Evolutionary conservation across 169 alveolate genomes (phyloP), one percentile per base, ranked within the genome.

Genomic region (Plasmodium inui): DNA sequence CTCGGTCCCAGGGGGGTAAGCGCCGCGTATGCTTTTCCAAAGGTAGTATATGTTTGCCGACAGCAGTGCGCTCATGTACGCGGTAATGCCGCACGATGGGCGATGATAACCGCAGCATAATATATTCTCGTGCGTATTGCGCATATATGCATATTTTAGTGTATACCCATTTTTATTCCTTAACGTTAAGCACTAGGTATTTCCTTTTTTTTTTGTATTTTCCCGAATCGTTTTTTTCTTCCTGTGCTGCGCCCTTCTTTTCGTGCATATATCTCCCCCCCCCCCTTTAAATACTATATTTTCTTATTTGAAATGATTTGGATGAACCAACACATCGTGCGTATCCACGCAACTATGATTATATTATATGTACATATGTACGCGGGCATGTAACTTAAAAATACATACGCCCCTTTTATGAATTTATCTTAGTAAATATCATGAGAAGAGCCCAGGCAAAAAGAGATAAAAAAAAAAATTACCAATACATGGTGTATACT

Each of bases 241-340:
- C 37, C n/a, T 10, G 22, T n/a, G 14, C 41, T 4, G 76, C 57
- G 19, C 57, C 57, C 19, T 26, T 37, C 17, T 61, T 57, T 0
- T 19, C 19, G 28, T 9, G 1, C 17, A 26, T 22, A n/a, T 67
- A 34, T 34, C 1, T 34, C 39, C 3, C 39, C 37, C 0, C 32
- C n/a, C 37, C n/a, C 76, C n/a, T 67, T 28, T 28, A 67, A 67
- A 67, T 19, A 3, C 4, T 28, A 26, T 67, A 67, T 19, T 67
- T 67, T 67, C 22, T 67, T 67, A 67, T 67, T 26, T 26, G 14
- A 67, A 26, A 67, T 67, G n/a, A 6, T 28, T 19, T 22, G 76
- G 76, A 50, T 50, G 76, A 67, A 3, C n/a, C 76, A 67, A 67
- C 76, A 67, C 76, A 67, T 67, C 76, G 34, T 67, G 30, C 76